Percentiles rank a stretch among this genome's conserved stretches.
Evolutionary conservation across 2,329 filamentous ascomycete genomes (phyloP).

Genomic region (Paecilomyces formosus): DNA sequence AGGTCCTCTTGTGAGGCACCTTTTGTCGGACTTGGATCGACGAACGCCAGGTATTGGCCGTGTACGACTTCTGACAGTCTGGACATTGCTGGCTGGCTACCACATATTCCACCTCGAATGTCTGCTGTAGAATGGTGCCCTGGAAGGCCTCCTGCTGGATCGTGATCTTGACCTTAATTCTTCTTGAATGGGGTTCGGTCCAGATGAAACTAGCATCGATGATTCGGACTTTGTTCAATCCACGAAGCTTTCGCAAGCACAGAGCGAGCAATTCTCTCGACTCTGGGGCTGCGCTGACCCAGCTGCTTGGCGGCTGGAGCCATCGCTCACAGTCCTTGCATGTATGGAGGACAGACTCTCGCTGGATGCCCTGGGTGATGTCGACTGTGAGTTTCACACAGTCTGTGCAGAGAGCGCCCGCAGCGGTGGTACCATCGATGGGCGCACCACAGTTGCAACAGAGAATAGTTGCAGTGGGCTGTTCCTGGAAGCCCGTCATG

Average conservation of each 20-base stretch:
- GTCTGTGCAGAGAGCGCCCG: constrained; percentile 88
- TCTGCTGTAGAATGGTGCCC: constrained; percentile 74
- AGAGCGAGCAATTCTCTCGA: constrained; percentile 87
- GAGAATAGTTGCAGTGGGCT: constrained; percentile 63
- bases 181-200: constrained; percentile 93
- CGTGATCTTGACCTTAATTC: constrained; percentile 92
- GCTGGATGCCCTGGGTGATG: constrained; percentile 82
- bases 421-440: constrained; percentile 81
- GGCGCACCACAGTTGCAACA: constrained; percentile 97
- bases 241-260: constrained; percentile 80
- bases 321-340: constrained; percentile 94
- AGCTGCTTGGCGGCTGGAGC: constrained; percentile 77
- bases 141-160: constrained; percentile 67
- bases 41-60: constrained; percentile 90
- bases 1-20: constrained; percentile 87
- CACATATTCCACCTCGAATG: constrained; percentile 88
- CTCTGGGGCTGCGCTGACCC: constrained; percentile 78
- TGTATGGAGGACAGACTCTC: constrained; percentile 82
- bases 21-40: constrained; percentile 92
- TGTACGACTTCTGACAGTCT: constrained; percentile 93
- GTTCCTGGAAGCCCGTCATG: constrained; percentile 34
- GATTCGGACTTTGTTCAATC: constrained; percentile 82
- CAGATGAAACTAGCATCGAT: constrained; percentile 96
- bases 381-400: constrained; percentile 93
- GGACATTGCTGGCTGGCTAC: constrained; percentile 89